Evolutionary conservation across 495 filamentous ascomycete species (phyloP), one percentile per base, ranked within the genome.

Genomic region (Hypoxylon perforatum): DNA sequence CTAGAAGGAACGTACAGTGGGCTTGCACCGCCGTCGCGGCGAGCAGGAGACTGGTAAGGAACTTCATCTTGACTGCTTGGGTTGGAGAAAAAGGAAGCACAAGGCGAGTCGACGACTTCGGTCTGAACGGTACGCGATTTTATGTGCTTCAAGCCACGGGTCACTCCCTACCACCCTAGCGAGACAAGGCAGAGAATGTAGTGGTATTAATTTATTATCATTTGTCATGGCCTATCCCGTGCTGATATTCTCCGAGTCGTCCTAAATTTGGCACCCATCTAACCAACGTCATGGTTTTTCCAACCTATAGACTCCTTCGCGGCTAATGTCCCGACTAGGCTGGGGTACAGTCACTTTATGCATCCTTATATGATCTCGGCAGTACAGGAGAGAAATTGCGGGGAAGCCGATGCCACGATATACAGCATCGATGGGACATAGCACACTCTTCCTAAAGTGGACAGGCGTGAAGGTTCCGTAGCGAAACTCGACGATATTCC

Each of bases 1-100:
- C 30, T 10, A 38, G 38, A 8, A 15, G 10, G 14, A 18, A 58
- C 68, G 19, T 72, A 77, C 75, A 80, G 48, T 77, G 77, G 6
- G 76, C 73, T 55, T 75, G 70, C 1, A 63, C 77, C 25, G 68
- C 69, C 18, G 67, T 63, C 2, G 73, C 69, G 57, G 69, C 58
- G 15, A 77, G 22, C 35, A 78, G 45, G 38, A 76, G 38, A 19
- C 62, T 50, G 1, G 56, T 49, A 19, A 77, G 51, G 10, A 76
- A 56, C 52, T 75, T 41, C 70, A 75, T 76, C 8, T 58, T 73
- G 41, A 35, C 21, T 1, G 14, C 10, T 63, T 65, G 15, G 22
- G 10, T 44, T 25, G 15, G 15, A 49, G 46, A 36, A 30, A 14
- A 55, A 36, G 51, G 17, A 47, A 38, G 45, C 9, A 12, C 6